phyloP scores from a whole-genome alignment of 2,329 filamentous ascomycete species.

The Diaporthe amygdali region DNA sequence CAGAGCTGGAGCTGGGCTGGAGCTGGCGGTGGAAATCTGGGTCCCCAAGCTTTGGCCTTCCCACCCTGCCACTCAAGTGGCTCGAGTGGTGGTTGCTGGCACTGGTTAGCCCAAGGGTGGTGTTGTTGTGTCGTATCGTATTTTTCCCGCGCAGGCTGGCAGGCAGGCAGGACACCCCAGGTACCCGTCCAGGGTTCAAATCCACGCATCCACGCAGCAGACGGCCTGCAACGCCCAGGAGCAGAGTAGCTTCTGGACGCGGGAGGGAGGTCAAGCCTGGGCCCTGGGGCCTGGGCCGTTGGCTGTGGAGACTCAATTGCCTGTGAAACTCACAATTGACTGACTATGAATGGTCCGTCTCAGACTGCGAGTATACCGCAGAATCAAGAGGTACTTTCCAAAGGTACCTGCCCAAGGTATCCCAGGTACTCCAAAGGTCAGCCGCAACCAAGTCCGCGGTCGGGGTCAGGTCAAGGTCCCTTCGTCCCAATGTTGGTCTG shows the following conservation, averaged over 20 bases:
- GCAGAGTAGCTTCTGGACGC: neutral
- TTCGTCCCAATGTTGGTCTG: no score
- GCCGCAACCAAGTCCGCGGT: no score
- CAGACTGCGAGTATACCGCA: neutral
- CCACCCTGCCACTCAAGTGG: neutral
- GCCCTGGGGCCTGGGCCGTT: neutral
- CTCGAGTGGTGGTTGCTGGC: neutral
- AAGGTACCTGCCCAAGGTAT: no score
- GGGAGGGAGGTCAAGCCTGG: neutral
- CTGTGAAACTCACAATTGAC: conserved; percentile 2
- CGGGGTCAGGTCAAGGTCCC: no score
- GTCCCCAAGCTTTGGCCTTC: neutral
- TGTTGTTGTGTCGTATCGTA: neutral
- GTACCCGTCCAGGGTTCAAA: no score
- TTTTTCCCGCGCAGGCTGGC: neutral
- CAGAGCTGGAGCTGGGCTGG: neutral
- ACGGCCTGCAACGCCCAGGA: no score
- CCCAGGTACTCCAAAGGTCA: no score
- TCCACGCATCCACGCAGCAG: no score
- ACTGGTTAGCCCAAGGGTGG: no score
- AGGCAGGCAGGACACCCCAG: neutral
- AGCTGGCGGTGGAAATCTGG: neutral
- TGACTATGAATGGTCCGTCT: conserved; percentile 10
- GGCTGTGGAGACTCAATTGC: neutral
- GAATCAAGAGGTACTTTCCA: neutral